phyloP scores from a whole-genome alignment of 495 filamentous ascomycete species.

The Rhizodiscina lignyota region DNA sequence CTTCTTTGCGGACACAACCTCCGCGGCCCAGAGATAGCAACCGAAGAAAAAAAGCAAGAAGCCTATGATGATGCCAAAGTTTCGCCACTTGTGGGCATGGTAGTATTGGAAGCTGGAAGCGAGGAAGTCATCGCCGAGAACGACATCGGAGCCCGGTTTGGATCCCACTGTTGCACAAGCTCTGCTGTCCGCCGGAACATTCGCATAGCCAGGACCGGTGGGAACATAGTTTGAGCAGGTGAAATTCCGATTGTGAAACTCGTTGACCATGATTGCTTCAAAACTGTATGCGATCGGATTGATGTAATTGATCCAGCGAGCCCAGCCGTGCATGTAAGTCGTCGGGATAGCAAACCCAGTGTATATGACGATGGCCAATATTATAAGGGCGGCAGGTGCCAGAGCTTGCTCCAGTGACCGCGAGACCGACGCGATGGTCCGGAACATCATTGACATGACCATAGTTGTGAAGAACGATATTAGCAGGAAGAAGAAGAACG shows the following conservation, averaged over 20 bases:
- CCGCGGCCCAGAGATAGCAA: constrained; percentile 53
- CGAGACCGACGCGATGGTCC: constrained; percentile 65
- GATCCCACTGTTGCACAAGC: constrained; percentile 51
- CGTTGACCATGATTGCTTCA: constrained; percentile 80
- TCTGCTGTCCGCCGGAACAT: constrained; percentile 22
- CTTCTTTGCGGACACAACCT: constrained; percentile 58
- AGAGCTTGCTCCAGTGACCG: constrained; percentile 68
- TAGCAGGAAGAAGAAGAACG: constrained; percentile 35
- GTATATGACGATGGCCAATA: constrained; percentile 70
- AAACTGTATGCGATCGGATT: constrained; percentile 79
- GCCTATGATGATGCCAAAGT: constrained; percentile 62
- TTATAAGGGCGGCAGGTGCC: constrained; percentile 67
- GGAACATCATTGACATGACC: constrained; percentile 40
- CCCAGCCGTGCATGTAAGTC: constrained; percentile 63
- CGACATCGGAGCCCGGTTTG: constrained; percentile 32
- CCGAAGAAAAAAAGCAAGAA: constrained; percentile 53
- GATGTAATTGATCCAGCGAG: constrained; percentile 75
- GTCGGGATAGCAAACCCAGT: constrained; percentile 80
- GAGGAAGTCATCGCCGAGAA: constrained; percentile 58
- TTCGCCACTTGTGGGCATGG: constrained; percentile 52
- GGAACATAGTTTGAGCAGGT: constrained; percentile 47
- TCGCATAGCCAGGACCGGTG: constrained; percentile 29
- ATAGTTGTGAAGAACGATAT: constrained; percentile 26
- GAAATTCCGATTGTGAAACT: constrained; percentile 55
- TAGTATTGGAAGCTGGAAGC: constrained; percentile 42